phyloP scores from a whole-genome alignment of 2,329 filamentous ascomycete genomes.

The Beauveria sp. region DNA sequence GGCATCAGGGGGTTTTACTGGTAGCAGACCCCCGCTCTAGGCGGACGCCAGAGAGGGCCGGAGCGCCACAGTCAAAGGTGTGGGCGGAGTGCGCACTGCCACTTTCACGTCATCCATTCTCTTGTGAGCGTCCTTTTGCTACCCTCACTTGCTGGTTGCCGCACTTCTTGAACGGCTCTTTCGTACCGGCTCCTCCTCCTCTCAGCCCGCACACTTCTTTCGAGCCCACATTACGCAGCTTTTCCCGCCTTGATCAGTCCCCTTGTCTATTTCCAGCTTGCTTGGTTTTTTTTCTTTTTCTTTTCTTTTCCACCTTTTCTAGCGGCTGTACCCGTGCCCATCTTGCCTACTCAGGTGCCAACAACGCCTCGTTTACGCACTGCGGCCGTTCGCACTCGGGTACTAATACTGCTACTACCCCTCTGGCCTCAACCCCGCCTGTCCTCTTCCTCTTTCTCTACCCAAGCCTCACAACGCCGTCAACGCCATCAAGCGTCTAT shows the following conservation, averaged over 20 bases:
- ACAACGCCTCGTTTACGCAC: background rate
- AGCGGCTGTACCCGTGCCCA: background rate
- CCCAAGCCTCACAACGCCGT: background rate
- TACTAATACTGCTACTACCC: background rate
- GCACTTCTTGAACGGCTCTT: background rate
- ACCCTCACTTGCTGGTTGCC: no score
- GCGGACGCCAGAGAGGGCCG: background rate
- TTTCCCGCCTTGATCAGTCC: background rate
- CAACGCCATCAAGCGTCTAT: background rate
- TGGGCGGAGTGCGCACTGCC: conserved; percentile 7
- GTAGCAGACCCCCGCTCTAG: background rate
- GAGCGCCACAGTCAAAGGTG: background rate
- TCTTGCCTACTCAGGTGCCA: background rate
- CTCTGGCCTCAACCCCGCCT: background rate
- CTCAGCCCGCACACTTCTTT: background rate
- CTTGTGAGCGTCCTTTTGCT: background rate
- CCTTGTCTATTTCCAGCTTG: background rate
- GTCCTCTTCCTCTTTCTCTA: background rate
- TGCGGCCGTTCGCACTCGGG: background rate
- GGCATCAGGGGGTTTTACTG: background rate
- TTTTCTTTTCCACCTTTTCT: background rate
- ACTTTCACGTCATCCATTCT: conserved; percentile 8
- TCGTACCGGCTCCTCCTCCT: background rate
- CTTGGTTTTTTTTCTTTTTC: background rate
- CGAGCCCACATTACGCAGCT: background rate